These are phyloP conservation scores for Penicillium sp. DNA, from an alignment of 2,329 filamentous ascomycete species.

Conservation along the genomic window DNA sequence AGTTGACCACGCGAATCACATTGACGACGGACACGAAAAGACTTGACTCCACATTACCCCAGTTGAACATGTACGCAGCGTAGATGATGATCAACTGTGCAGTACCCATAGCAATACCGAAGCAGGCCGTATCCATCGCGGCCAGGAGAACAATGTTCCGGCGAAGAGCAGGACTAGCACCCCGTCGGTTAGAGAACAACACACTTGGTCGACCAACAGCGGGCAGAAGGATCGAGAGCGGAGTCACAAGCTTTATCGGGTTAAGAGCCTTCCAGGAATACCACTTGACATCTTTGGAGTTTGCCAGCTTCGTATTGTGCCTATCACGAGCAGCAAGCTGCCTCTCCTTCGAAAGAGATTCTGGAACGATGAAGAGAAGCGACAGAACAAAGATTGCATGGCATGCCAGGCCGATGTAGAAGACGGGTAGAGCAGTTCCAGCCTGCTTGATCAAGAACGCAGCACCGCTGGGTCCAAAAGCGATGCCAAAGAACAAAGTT, in stretches of 20 bases:
- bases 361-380: slow-evolving; percentile 70
- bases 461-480: slow-evolving; percentile 77
- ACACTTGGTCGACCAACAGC: slow-evolving; percentile 38
- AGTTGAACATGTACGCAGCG: slow-evolving; percentile 73
- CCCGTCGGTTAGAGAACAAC: slow-evolving; percentile 50
- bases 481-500: slow-evolving; percentile 83
- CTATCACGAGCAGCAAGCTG: slow-evolving; percentile 70
- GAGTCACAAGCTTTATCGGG: slow-evolving; percentile 67
- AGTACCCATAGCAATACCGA: slow-evolving; percentile 77
- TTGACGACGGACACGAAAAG: slow-evolving; percentile 80
- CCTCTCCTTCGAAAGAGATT: slow-evolving; percentile 74
- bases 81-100: slow-evolving; percentile 84
- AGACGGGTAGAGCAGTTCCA: slow-evolving; percentile 73
- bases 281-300: slow-evolving; percentile 32
- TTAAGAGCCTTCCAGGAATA: slow-evolving; percentile 36
- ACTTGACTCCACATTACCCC: slow-evolving; percentile 77
- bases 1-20: slow-evolving; percentile 68
- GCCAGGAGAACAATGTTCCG: slow-evolving; percentile 81
- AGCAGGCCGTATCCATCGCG: slow-evolving; percentile 74
- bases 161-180: slow-evolving; percentile 61
- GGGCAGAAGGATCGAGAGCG: slow-evolving; percentile 75
- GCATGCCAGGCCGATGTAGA: slow-evolving; percentile 74
- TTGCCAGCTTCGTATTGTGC: slow-evolving; percentile 47
- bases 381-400: slow-evolving; percentile 73
- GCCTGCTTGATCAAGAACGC: slow-evolving; percentile 76